A percentile compares a stretch with the other conserved stretches of the same genome.
phyloP scores from a whole-genome alignment of 2,329 filamentous ascomycete genomes.

The Curvularia sp. region DNA sequence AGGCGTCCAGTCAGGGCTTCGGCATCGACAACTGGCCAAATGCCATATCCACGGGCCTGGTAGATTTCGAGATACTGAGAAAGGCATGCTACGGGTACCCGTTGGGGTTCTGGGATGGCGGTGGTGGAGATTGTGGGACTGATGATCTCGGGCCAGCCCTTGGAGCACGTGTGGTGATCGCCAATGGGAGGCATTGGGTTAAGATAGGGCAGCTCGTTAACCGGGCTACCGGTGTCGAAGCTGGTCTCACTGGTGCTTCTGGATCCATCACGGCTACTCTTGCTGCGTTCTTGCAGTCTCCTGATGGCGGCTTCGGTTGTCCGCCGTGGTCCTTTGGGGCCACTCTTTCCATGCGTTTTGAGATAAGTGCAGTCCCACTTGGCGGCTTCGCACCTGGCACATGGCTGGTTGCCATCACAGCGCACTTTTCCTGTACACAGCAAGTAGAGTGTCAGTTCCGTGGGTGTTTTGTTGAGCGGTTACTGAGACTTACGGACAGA shows the following conservation, averaged over 20 bases:
- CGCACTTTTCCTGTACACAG: constrained; percentile 34
- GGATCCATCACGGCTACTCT: constrained; percentile 30
- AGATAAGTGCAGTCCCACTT: constrained; percentile 49
- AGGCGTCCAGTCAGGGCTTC: constrained; percentile 43
- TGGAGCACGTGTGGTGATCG: constrained; percentile 27
- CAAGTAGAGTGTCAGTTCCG: constrained; percentile 5
- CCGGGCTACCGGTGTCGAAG: constrained; percentile 41
- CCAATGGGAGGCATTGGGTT: constrained; percentile 32
- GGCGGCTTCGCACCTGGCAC: constrained; percentile 42
- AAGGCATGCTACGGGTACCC: constrained; percentile 44
- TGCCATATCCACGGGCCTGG: constrained; percentile 40
- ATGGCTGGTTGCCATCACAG: constrained; percentile 46
- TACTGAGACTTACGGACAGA: constrained; percentile 32
- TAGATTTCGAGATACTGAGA: constrained; percentile 45
- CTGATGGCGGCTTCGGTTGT: constrained; percentile 46
- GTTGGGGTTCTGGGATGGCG: constrained; percentile 26
- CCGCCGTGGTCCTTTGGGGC: constrained; percentile 45
- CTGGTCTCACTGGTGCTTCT: constrained; percentile 46
- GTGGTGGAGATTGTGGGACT: constrained; percentile 26
- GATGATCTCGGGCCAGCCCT: constrained; percentile 37
- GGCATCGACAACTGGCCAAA: constrained; percentile 47
- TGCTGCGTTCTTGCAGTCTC: constrained; percentile 42
- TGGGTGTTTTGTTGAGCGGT: not conserved
- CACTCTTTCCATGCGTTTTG: constrained; percentile 47
- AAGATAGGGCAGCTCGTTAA: constrained; percentile 36